Base-by-base conservation (phyloP, 1,284 basidiomycete species). In the Golubevia sp. region DNA sequence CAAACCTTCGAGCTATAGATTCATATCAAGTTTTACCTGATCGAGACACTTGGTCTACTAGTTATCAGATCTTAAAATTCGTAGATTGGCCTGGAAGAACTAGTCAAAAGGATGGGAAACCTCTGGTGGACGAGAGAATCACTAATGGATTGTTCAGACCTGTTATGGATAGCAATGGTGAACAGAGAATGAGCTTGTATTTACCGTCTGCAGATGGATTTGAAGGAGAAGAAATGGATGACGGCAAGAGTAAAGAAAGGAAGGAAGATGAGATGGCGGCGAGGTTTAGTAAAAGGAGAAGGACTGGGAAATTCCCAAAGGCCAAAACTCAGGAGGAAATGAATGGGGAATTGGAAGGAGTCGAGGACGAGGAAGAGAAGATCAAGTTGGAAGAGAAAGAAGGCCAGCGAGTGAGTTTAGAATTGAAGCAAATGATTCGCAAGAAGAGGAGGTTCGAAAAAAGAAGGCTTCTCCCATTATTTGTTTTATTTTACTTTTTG, bases 21-120 rank as follows among this genome's bases (percentile, higher is more conserved):
- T 63, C 70, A 11, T 79, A 71, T 64, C 75, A 78, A 55, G 66
- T 83, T 60, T 68, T 82, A 25, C 80, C 80, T 3, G 80, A 83
- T 56, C 67, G 74, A 24, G 79, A 83, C 51, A 83, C 80, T 2
- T 83, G 80, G 80, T 74, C 79, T 4, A 82, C 80, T 30, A 59
- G 71, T 20, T 72, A 74, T 61, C 72, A 80, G 48, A 63, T 83
- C 7, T 76, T 82, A n/a, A 75, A 76, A 20, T 83, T 83, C 66
- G 67, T 67, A 49, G 76, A 79, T 58, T 67, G 64, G 21, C 74
- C 79, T 3, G 80, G 80, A 34, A 68, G 73, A 38, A 64, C 66
- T 55, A 48, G 62, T 51, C 30, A 34, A 34, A 71, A 71, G 18
- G 58, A 38, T 18, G 74, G 71, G 55, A 59, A 65, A 30, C 64